phyloP scores from a whole-genome alignment of 1,284 basidiomycete genomes.

The Sanguinoderma infundibulare region DNA sequence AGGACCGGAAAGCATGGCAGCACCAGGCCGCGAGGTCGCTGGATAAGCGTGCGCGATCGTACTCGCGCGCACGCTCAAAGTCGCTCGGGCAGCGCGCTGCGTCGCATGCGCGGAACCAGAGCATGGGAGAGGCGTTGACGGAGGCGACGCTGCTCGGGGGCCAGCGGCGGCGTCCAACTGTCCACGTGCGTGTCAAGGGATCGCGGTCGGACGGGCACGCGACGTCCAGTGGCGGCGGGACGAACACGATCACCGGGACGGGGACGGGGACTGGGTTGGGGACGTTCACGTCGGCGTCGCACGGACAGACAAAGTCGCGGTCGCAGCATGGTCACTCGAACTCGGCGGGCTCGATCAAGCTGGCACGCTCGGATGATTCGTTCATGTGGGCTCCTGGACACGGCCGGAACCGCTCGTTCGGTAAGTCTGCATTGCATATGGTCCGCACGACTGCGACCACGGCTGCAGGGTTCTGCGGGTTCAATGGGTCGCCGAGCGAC shows the following conservation, averaged over 20 bases:
- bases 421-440: slow-evolving; percentile 56
- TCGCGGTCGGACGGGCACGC: slow-evolving; percentile 23
- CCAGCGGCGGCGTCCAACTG: slow-evolving; percentile 56
- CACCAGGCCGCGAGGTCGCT: slow-evolving; percentile 63
- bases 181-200: slow-evolving; percentile 40
- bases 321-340: slow-evolving; percentile 36
- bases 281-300: slow-evolving; percentile 27
- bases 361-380: slow-evolving; percentile 35
- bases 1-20: slow-evolving; percentile 70
- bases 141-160: slow-evolving; percentile 65
- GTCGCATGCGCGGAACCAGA: slow-evolving; percentile 26
- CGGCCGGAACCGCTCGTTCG: slow-evolving; percentile 62
- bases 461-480: slow-evolving; percentile 43
- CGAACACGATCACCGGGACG: slow-evolving; percentile 16
- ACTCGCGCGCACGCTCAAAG: slow-evolving; percentile 67
- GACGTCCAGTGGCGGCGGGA: slow-evolving; percentile 22
- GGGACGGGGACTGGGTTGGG: slow-evolving; percentile 19
- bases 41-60: slow-evolving; percentile 61
- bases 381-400: slow-evolving; percentile 41
- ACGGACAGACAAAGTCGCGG: slow-evolving; percentile 48
- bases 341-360: slow-evolving; percentile 43
- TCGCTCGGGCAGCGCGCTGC: slow-evolving; percentile 44
- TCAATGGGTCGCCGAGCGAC: slow-evolving; percentile 16
- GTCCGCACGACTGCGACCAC: slow-evolving; percentile 37
- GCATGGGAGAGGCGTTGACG: slow-evolving; percentile 59